Conservation (phyloP, 2,329 filamentous ascomycete species). For the Basipetospora chlamydospora region DNA sequence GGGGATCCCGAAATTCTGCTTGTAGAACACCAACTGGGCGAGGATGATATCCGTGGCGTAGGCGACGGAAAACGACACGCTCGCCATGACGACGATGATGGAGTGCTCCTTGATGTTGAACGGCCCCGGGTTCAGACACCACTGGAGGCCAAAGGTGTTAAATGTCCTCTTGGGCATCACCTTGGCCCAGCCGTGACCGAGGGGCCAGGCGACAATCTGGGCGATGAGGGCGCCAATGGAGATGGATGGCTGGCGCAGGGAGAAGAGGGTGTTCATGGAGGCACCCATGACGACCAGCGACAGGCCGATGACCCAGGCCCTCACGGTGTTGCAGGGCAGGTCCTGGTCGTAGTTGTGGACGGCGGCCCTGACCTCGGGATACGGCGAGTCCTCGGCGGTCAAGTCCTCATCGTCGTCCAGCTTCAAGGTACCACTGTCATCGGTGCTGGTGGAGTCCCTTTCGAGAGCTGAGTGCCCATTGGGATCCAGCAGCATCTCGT, state of each 20-base stretch:
- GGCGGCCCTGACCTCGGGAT: slow-evolving; percentile 50
- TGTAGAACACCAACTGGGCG: slow-evolving; percentile 58
- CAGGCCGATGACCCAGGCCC: slow-evolving; percentile 50
- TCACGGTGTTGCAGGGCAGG: slow-evolving; percentile 49
- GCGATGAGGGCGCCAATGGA: slow-evolving; percentile 45
- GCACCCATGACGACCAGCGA: slow-evolving; percentile 40
- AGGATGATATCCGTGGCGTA: slow-evolving; percentile 64
- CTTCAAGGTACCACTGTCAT: slow-evolving; percentile 11
- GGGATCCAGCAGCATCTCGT: slow-evolving; percentile 42
- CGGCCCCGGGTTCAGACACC: slow-evolving; percentile 50
- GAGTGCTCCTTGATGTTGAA: slow-evolving; percentile 60
- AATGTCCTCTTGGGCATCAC: slow-evolving; percentile 36
- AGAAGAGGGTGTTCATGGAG: slow-evolving; percentile 49
- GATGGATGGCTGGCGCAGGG: slow-evolving; percentile 46
- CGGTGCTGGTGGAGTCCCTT: slow-evolving; percentile 7
- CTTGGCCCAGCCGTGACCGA: slow-evolving; percentile 46
- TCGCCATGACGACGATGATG: slow-evolving; percentile 56
- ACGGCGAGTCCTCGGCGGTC: slow-evolving; percentile 37
- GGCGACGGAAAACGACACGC: slow-evolving; percentile 53
- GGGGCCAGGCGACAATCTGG: slow-evolving; percentile 48
- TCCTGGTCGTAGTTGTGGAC: slow-evolving; percentile 51
- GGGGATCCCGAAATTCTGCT: slow-evolving; percentile 49
- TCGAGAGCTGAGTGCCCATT: slow-evolving; percentile 9
- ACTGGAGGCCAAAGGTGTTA: slow-evolving; percentile 35
- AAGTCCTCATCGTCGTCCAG: slow-evolving; percentile 15